Evolutionary conservation across 768 basidiomycete genomes (phyloP).

Genomic region (Rhodocollybia butyracea): DNA sequence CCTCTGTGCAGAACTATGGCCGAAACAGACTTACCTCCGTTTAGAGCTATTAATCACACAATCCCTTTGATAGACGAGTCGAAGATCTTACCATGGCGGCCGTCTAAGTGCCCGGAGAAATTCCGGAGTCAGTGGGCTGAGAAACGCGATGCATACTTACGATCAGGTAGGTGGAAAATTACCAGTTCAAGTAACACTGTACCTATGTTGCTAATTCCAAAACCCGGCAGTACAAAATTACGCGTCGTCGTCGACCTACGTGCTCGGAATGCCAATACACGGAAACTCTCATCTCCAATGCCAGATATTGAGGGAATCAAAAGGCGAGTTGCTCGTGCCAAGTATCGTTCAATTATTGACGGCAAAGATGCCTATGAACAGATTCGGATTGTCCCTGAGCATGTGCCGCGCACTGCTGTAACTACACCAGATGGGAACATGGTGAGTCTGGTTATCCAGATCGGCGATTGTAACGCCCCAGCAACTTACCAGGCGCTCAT

Average conservation of each 20-base stretch:
- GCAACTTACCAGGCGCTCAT: too few species aligned
- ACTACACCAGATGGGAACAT: too few species aligned
- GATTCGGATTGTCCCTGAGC: too few species aligned
- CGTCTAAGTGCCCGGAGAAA: conserved; percentile 28
- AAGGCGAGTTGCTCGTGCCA: too few species aligned
- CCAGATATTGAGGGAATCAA: too few species aligned
- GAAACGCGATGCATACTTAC: conserved; percentile 26
- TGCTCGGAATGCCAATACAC: conserved; percentile 26
- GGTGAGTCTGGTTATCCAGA: too few species aligned
- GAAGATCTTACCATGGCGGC: conserved; percentile 24
- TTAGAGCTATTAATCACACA: conserved; percentile 27
- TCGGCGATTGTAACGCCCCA: too few species aligned
- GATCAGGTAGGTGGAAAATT: conserved; percentile 27
- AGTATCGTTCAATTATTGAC: too few species aligned
- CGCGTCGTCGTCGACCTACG: conserved; percentile 20
- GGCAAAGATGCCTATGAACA: too few species aligned
- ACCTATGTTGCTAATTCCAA: conserved; percentile 30
- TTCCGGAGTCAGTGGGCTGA: conserved; percentile 19
- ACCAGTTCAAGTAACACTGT: conserved; percentile 21
- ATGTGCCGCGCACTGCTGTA: too few species aligned
- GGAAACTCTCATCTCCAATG: conserved; percentile 21
- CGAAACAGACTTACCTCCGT: conserved; percentile 32
- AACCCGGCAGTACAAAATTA: conserved; percentile 16
- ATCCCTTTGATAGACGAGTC: conserved; percentile 28
- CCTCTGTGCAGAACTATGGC: conserved; percentile 21